These are phyloP conservation scores for Hypomontagnella submonticulosa DNA, from an alignment of 495 filamentous ascomycete species.

Conservation along the genomic window DNA sequence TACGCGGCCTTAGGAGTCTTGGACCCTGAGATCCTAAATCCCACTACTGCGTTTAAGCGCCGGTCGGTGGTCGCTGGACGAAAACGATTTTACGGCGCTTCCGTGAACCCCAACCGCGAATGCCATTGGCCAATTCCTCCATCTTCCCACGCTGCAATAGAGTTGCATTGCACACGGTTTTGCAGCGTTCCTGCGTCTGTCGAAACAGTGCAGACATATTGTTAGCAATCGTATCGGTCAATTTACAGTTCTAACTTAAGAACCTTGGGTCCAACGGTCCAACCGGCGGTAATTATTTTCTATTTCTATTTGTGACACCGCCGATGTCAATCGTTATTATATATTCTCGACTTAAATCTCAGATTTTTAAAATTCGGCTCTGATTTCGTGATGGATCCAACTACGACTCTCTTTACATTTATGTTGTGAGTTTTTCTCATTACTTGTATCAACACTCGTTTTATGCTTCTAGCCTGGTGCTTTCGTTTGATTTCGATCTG, in stretches of 20 bases:
- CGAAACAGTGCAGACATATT: constrained; percentile 26
- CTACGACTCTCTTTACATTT: constrained; percentile 81
- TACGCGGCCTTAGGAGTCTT: constrained; percentile 27
- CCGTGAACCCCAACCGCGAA: constrained; percentile 6
- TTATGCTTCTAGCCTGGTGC: constrained; percentile 34
- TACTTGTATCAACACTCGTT: constrained; percentile 47
- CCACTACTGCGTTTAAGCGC: constrained; percentile 33
- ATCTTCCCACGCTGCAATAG: constrained; percentile 15
- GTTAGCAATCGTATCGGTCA: constrained; percentile 23
- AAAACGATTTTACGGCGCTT: constrained; percentile 37
- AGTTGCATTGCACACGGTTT: constrained; percentile 34
- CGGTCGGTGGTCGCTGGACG: constrained; percentile 20
- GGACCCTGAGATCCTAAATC: constrained; percentile 28
- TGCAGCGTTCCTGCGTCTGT: constrained; percentile 41
- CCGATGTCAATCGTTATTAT: constrained; percentile 12
- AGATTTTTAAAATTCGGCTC: too few species aligned
- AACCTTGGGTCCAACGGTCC: constrained; percentile 8
- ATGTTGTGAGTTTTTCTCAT: constrained; percentile 69
- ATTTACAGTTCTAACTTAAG: constrained; percentile 35
- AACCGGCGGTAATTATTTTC: constrained; percentile 31
- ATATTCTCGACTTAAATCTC: constrained; percentile 9
- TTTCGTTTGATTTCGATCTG: constrained; percentile 33
- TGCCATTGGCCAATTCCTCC: constrained; percentile 31
- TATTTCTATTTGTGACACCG: constrained; percentile 4
- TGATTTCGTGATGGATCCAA: constrained; percentile 64